A percentile compares a stretch with the other conserved stretches of the same genome.
phyloP scores from a whole-genome alignment of 2,329 filamentous ascomycete genomes.

The Curvularia eragrostidis region DNA sequence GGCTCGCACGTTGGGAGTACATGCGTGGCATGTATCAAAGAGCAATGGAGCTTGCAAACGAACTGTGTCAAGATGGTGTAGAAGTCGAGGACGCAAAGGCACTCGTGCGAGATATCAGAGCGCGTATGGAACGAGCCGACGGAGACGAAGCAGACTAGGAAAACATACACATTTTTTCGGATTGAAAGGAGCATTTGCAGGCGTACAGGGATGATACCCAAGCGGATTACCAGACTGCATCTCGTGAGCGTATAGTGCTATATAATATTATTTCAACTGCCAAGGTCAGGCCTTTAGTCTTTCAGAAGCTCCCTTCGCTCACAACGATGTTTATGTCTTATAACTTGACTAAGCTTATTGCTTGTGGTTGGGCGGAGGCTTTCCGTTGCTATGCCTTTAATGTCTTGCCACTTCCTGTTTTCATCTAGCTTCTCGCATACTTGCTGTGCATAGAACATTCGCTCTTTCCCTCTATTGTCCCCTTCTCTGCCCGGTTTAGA shows the following conservation, averaged over 20 bases:
- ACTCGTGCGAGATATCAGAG: slow-evolving; percentile 83
- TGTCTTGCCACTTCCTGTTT: no score
- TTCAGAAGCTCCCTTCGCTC: background rate
- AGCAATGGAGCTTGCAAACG: slow-evolving; percentile 81
- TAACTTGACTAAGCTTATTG: no score
- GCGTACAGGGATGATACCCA: slow-evolving; percentile 21
- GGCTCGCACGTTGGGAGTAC: slow-evolving; percentile 86
- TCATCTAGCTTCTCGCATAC: no score
- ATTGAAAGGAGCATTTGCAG: slow-evolving; percentile 11
- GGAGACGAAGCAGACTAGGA: slow-evolving; percentile 23
- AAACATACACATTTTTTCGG: background rate
- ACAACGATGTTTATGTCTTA: no score
- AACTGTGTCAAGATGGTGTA: slow-evolving; percentile 93
- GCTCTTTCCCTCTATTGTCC: no score
- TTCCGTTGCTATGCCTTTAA: no score
- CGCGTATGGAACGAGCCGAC: slow-evolving; percentile 66
- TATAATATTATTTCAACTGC: background rate
- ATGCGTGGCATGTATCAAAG: slow-evolving; percentile 74
- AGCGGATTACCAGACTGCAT: slow-evolving; percentile 1
- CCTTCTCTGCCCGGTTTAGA: no score
- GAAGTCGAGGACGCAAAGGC: slow-evolving; percentile 98
- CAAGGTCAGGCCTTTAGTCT: background rate
- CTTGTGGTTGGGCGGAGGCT: no score
- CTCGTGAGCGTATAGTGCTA: background rate
- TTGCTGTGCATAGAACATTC: no score